Base-by-base conservation (phyloP, 2,329 filamentous ascomycete genomes). In the Fusarium sp. region DNA sequence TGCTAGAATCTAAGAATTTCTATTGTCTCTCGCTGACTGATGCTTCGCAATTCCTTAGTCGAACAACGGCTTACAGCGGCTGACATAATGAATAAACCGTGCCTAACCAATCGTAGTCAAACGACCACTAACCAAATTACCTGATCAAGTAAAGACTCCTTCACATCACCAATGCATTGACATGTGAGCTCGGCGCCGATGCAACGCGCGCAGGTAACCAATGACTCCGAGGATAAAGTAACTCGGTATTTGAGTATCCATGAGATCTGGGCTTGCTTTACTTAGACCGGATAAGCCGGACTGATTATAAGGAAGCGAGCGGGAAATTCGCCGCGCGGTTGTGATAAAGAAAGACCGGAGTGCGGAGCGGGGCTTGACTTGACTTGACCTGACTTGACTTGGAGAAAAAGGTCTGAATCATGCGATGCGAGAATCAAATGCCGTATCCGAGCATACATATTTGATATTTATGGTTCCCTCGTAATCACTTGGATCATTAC, bases 321-420 rank as follows among this genome's bases (percentile, higher is more conserved):
- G 67, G 73, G 74, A 57, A 73, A 76, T 76, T 76, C 72, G 64
- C 74, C 74, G 74, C 74, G 74, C 74, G 72, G 72, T 58, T 68
- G 55, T 75, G 72, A 75, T 65, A 58, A 67, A 64, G 62, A 58
- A 67, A 64, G 62, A 50, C 69, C 66, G 64, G 64, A 56, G 56
- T 67, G 56, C 64, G 67, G 73, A 70, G 55, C 59, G 59, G 61
- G 64, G 32, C 33, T 54, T 50, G 49, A 40, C 40, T 46, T 46
- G 23, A 23, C 23, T 23, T 23, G 4, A 23, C 23, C 5, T 23
- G 23, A 23, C 23, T 45, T 32, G 38, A 32, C 33, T 64, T 50
- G 54, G 33, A 44, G 59, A 44, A 60, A 61, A 68, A 49, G 70
- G 60, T 59, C 44, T 73, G 73, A 76, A 72, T 73, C 72, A 73